Evolutionary conservation across 73 alveolate genomes (phyloP).

Genomic region (Blepharisma japonicum): DNA sequence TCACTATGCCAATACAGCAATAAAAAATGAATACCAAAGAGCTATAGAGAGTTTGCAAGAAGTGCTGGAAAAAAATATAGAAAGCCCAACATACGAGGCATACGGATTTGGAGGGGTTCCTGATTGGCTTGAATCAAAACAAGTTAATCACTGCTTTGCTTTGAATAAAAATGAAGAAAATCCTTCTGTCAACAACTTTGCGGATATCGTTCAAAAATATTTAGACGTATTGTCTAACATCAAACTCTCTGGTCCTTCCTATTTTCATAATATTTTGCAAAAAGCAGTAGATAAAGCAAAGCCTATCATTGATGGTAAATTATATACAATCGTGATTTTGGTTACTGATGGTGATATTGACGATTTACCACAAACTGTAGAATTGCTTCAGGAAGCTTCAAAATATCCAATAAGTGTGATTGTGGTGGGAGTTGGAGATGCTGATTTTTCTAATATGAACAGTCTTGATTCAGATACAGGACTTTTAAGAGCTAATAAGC

Average conservation of each 20-base stretch:
- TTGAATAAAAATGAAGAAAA: slow-evolving; percentile 69
- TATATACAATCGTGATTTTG: slow-evolving; percentile 62
- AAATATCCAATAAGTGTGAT: slow-evolving; percentile 66
- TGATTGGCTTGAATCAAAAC: slow-evolving; percentile 42
- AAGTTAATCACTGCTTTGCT: slow-evolving; percentile 63
- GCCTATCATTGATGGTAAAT: slow-evolving; percentile 34
- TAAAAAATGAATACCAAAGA: slow-evolving; percentile 68
- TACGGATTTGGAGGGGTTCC: slow-evolving; percentile 87
- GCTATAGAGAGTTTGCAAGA: slow-evolving; percentile 76
- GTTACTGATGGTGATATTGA: slow-evolving; percentile 71
- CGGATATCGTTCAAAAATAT: slow-evolving; percentile 51
- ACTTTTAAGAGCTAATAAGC: slow-evolving; percentile 44
- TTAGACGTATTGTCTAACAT: slow-evolving; percentile 40
- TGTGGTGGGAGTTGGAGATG: slow-evolving; percentile 76
- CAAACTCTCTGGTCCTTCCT: slow-evolving; percentile 69
- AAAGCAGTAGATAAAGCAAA: slow-evolving; percentile 49
- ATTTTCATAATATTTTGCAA: slow-evolving; percentile 55
- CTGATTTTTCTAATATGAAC: slow-evolving; percentile 51
- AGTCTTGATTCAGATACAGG: slow-evolving; percentile 72
- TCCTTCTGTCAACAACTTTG: slow-evolving; percentile 70
- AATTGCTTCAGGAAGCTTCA: slow-evolving; percentile 65
- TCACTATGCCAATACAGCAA: slow-evolving; percentile 58
- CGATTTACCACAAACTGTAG: slow-evolving; percentile 67
- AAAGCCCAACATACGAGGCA: slow-evolving; percentile 75
- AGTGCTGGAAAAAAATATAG: slow-evolving; percentile 81